Evolutionary conservation across 805 yeast genomes (phyloP), one percentile per base, ranked within the genome.

Genomic region (Candida sonorensis): DNA sequence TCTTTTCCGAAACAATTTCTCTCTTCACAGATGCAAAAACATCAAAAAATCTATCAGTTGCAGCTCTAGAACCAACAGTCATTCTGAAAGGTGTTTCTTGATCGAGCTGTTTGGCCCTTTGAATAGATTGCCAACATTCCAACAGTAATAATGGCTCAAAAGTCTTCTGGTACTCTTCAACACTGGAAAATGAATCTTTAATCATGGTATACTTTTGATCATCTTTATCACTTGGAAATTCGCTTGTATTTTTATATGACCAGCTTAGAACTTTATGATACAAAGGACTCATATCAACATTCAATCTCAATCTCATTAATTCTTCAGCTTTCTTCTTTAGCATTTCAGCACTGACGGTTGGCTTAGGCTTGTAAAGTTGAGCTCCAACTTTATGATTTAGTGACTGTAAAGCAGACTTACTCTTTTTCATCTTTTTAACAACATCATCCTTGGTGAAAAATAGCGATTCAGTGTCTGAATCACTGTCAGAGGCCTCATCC

Each of bases 41-140:
- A 46, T 90, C 97, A 50, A 81, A 83, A 51, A 90, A 92, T 10
- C 83, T 81, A 45, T 87, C 95, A 11, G 84, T 81, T 1, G 84
- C 76, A 2, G 86, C 72, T 44, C 96, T 70, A 22, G 86, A 82
- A 4, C 94, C 97, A 13, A 88, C 62, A 3, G 73, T 61, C 2
- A 88, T 45, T 19, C 68, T 69, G 51, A 88, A 80, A 1, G 94
- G 87, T 5, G 46, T 57, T 30, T 70, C 72, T 8, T 70, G 71
- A 11, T 62, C 60, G 12, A 82, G 74, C 30, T 74, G 75, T 40
- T 81, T 77, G 0, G 92, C 76, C 4, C 84, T 68, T 42, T 77
- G 80, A 17, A 92, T 72, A 0, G 85, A 81, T 49, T 88, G 95
- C 97, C 97, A 94, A 41, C 95, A 83, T 59, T 92, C 99, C 25